phyloP scores from a whole-genome alignment of 257 asterid species.

The Przewalskia tangutica region DNA sequence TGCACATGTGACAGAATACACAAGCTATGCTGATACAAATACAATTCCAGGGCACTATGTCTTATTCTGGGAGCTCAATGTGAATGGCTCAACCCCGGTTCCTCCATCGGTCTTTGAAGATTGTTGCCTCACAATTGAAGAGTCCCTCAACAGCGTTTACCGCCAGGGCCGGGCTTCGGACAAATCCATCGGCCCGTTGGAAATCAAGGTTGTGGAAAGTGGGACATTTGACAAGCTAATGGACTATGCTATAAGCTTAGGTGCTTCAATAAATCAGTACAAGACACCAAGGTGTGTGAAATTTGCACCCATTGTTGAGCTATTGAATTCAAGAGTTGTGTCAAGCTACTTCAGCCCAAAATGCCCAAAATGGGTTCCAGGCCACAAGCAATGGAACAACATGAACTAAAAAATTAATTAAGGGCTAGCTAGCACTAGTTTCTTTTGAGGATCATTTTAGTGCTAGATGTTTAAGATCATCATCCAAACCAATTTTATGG shows the following conservation, averaged over 20 bases:
- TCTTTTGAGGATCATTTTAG: slow-evolving; percentile 33
- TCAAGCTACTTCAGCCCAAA: slow-evolving; percentile 67
- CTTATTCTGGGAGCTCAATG: slow-evolving; percentile 65
- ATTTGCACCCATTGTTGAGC: slow-evolving; percentile 68
- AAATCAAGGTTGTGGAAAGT: slow-evolving; percentile 62
- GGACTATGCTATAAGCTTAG: slow-evolving; percentile 82
- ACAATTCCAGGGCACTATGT: slow-evolving; percentile 79
- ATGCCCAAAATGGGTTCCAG: slow-evolving; percentile 68
- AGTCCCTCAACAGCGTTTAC: slow-evolving; percentile 72
- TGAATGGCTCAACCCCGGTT: slow-evolving; percentile 36
- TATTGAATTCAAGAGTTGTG: slow-evolving; percentile 49
- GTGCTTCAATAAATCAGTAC: slow-evolving; percentile 88
- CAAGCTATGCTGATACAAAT: slow-evolving; percentile 64
- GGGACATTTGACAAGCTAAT: slow-evolving; percentile 89
- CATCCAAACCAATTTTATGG: slow-evolving; percentile 25
- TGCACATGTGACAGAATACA: slow-evolving; percentile 60
- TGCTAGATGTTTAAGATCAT: slow-evolving; percentile 11
- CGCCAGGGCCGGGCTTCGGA: slow-evolving; percentile 71
- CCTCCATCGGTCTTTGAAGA: slow-evolving; percentile 84
- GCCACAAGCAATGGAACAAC: slow-evolving; percentile 56
- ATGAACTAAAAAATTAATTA: slow-evolving; percentile 16
- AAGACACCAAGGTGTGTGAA: slow-evolving; percentile 87
- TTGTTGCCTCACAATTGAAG: slow-evolving; percentile 74
- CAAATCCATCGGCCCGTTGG: slow-evolving; percentile 70
- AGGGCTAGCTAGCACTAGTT: slow-evolving; percentile 13